Evolutionary conservation across 106 monocot species (phyloP).

Genomic region (Acorus calamus): DNA sequence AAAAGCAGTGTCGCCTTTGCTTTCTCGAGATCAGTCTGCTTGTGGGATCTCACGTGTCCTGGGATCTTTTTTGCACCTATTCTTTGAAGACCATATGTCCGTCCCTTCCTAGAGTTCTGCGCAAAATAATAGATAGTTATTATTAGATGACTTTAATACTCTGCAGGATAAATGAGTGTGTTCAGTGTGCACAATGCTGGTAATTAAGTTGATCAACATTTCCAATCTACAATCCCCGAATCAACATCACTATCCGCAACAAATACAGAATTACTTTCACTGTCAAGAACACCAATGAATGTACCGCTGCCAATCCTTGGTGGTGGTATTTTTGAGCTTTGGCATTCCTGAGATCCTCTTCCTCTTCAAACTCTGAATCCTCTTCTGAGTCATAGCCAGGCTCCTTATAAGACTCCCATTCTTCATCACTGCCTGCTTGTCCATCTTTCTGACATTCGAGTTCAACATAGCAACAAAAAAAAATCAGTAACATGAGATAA

Average conservation of each 20-base stretch:
- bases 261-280: background rate
- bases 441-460: slow-evolving; percentile 15
- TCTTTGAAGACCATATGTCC: slow-evolving; percentile 75
- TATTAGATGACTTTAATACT: background rate
- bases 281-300: background rate
- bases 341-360: slow-evolving; percentile 16
- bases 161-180: background rate
- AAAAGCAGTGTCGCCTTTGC: slow-evolving; percentile 56
- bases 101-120: slow-evolving; percentile 80
- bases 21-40: slow-evolving; percentile 78
- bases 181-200: background rate
- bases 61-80: slow-evolving; percentile 73
- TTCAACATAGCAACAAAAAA: too few species aligned
- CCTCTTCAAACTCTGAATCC: slow-evolving; percentile 59
- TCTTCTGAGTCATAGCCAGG: slow-evolving; percentile 40
- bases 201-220: too few species aligned
- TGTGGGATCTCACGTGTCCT: slow-evolving; percentile 62
- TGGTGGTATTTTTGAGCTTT: slow-evolving; percentile 17
- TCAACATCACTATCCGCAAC: background rate
- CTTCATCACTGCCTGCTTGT: slow-evolving; percentile 35
- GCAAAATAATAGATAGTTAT: background rate
- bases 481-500: slow-evolving; percentile 1
- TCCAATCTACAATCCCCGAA: too few species aligned
- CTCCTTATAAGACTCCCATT: slow-evolving; percentile 38
- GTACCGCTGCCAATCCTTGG: slow-evolving; percentile 70